Evolutionary conservation across 768 basidiomycete genomes (phyloP), one percentile per base, ranked within the genome.

Genomic region (Termitomyces sp.): DNA sequence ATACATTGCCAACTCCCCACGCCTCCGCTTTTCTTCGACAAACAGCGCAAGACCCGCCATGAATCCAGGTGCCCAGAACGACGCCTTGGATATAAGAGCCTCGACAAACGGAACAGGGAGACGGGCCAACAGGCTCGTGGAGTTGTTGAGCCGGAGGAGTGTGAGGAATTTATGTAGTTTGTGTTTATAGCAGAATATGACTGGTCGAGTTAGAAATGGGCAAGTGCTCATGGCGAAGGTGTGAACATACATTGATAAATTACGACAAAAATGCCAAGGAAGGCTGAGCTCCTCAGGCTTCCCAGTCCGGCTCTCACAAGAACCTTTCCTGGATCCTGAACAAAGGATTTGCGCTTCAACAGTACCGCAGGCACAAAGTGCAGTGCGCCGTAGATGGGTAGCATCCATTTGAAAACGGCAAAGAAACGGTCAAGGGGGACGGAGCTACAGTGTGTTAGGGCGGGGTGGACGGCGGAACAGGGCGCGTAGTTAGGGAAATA

Each of bases 1-100:
- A 67, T 89, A 94, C 93, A 94, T 92, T 59, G 94, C 93, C 61
- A 98, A 74, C 72, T 98, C 96, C 1, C 84, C 89, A 5, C 94
- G 80, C n/a, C 96, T 79, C 64, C 87, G 81, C 74, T 83, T 87
- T 66, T 92, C 94, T 66, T 98, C 96, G 3, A 95, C 80, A 57
- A 97, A 84, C 48, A 98, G 72, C 8, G 92, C 80, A 12, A 96
- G 63, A 13, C 92, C 93, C 10, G 88, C 77, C 7, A 86, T 70
- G 43, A 92, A 76, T 0, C 94, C 94, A 2, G 83, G 78, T 2
- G 92, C 34, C 81, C 83, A 92, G 72, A 87, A 94, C 26, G 87
- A 84, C 37, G 76, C 77, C 64, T 86, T 90, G 41, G 86, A 85
- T 14, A 83, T 75, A 16, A 95, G 71, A 16, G 86, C 42, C 44